Conservation (phyloP, 2,329 filamentous ascomycete genomes). For the Fusarium sp. region DNA sequence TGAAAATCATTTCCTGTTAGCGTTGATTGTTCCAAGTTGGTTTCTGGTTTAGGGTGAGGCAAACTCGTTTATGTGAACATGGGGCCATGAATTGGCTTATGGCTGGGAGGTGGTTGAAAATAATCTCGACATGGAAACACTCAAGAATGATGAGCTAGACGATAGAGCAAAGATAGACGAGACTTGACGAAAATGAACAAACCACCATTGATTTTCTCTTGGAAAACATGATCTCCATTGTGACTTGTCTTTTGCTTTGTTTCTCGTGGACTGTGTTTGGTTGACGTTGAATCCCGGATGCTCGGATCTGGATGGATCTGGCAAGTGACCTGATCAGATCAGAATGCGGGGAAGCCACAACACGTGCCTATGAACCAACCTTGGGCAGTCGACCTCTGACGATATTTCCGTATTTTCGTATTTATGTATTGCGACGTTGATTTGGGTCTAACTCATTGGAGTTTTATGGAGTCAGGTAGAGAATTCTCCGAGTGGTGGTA, state of each 20-base stretch:
- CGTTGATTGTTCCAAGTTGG: constrained; percentile 44
- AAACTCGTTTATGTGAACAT: constrained; percentile 16
- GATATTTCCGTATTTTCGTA: constrained; percentile 19
- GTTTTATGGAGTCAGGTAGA: not conserved
- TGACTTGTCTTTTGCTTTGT: constrained; percentile 7
- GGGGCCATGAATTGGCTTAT: constrained; percentile 9
- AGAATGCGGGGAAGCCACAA: constrained; percentile 37
- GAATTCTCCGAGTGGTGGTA: constrained; percentile 6
- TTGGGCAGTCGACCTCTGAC: constrained; percentile 3
- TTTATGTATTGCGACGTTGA: not conserved
- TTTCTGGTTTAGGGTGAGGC: constrained; percentile 27
- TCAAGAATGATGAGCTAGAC: constrained; percentile 32
- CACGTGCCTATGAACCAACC: constrained; percentile 29
- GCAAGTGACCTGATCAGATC: constrained; percentile 18
- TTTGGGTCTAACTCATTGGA: not conserved
- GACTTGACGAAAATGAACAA: constrained; percentile 37
- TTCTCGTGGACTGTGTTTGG: constrained; percentile 16
- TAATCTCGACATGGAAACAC: constrained; percentile 21
- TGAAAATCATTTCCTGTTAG: constrained; percentile 25
- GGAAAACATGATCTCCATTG: not conserved
- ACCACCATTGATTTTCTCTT: constrained; percentile 22
- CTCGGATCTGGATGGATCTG: constrained; percentile 11
- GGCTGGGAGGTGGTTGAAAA: constrained; percentile 27
- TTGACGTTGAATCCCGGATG: constrained; percentile 16
- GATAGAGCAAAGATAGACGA: constrained; percentile 42